A percentile compares a stretch with the other conserved stretches of the same genome.
Evolutionary conservation across 352 stramenopile species (phyloP).

Genomic region (Phytophthora lateralis): DNA sequence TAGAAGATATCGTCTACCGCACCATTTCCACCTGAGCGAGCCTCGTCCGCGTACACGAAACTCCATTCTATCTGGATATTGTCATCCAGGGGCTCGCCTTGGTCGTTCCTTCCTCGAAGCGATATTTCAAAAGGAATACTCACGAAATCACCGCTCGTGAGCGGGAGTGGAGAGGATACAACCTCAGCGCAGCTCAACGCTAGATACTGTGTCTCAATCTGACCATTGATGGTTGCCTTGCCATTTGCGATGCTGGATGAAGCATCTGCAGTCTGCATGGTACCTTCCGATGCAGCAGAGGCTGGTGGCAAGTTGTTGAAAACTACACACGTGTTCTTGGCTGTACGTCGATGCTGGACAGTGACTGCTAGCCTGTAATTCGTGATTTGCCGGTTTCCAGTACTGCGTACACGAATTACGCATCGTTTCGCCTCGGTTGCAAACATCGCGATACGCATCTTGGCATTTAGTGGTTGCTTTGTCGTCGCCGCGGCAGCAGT

Average conservation of each 20-base stretch:
- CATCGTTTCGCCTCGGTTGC: conserved; percentile 65
- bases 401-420: conserved; percentile 58
- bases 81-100: conserved; percentile 32
- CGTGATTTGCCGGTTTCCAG: conserved; percentile 46
- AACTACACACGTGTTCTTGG: conserved; percentile 46
- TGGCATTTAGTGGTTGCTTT: conserved; percentile 6
- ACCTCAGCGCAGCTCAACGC: conserved; percentile 28
- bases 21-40: background rate
- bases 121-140: conserved; percentile 47
- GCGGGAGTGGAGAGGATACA: conserved; percentile 28
- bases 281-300: conserved; percentile 4
- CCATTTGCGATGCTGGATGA: conserved; percentile 1
- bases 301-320: conserved; percentile 44
- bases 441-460: conserved; percentile 66
- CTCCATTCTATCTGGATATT: conserved; percentile 65
- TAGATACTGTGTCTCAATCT: conserved; percentile 28
- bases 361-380: conserved; percentile 45
- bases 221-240: background rate
- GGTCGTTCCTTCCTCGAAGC: conserved; percentile 26
- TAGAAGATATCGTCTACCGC: conserved; percentile 39
- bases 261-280: background rate
- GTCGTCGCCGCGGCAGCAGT: background rate
- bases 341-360: conserved; percentile 33
- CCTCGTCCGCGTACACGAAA: conserved; percentile 57
- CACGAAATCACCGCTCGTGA: conserved; percentile 40